Base-by-base conservation (phyloP, 257 asterid genomes). In the Phtheirospermum japonicum region DNA sequence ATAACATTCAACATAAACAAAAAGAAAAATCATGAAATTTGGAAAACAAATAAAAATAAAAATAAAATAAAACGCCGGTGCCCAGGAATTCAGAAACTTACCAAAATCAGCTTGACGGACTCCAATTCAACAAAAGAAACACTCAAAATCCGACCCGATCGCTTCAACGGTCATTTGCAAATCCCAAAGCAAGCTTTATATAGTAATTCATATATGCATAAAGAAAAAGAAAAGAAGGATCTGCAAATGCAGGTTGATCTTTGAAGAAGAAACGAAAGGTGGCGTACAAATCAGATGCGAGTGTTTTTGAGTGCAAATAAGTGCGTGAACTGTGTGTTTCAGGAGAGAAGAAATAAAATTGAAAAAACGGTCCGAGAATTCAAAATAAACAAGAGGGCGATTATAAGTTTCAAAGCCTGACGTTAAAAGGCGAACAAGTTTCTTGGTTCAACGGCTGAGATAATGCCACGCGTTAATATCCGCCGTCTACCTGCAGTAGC, bases 281-380 rank as follows among this genome's bases (percentile, higher is more conserved):
- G 5, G 45, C 1, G 14, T 7, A 28, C n/a, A 2, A 40, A 36
- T 63, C 3, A 23, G 59, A 48, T 37, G 19, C 49, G 73, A 51
- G 65, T 18, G 70, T 16, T 48, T 40, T 64, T 63, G 23, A 64
- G 70, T 30, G 75, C 55, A 54, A 58, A 19, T 37, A 18, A 40
- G 59, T 61, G 64, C 28, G 71, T 53, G 69, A 26, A 59, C 63
- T 53, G 67, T 68, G 75, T 57, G 64, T 51, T 58, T 52, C 6
- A 17, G 7, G 63, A 43, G 62, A 54, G 68, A 78, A 34, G 55
- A 31, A 26, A 26, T 33, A 63, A 37, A 61, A 19, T 14, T 32
- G 58, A 9, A 36, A 11, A 74, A 76, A 76, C 83, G 83, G 83
- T 74, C 76, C 63, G 9, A 64, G 60, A 81, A 73, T 84, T 84